Evolutionary conservation across 2,329 filamentous ascomycete genomes (phyloP).

Genomic region (Colletotrichum sp.): DNA sequence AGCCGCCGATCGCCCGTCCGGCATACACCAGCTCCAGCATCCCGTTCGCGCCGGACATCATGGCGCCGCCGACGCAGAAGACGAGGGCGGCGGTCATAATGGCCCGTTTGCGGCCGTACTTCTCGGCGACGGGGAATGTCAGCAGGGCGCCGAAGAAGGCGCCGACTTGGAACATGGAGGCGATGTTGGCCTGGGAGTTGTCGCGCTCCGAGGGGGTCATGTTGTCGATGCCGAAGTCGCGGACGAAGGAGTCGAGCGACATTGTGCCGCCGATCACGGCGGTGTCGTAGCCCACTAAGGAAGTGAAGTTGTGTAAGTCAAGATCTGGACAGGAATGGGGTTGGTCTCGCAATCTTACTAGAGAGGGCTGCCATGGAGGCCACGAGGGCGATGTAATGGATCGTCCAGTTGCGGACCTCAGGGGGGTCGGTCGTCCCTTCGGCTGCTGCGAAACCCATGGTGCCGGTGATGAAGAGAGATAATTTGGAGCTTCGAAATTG

Average conservation of each 20-base stretch:
- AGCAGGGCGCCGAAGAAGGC: constrained; percentile 59
- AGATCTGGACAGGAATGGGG: neutral
- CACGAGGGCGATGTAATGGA: constrained; percentile 35
- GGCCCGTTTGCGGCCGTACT: constrained; percentile 56
- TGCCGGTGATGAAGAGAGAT: neutral
- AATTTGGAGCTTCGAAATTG: neutral
- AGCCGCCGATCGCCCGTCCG: constrained; percentile 56
- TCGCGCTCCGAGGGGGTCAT: constrained; percentile 10
- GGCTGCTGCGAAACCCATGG: constrained; percentile 22
- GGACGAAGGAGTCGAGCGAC: constrained; percentile 25
- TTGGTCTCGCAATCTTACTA: constrained; percentile 24
- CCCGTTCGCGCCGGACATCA: constrained; percentile 33
- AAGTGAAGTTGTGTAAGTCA: neutral
- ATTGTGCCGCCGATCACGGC: constrained; percentile 30
- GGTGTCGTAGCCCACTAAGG: constrained; percentile 21
- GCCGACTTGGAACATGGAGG: constrained; percentile 58
- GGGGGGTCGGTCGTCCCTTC: constrained; percentile 41
- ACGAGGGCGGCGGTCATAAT: constrained; percentile 56
- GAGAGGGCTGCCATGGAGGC: constrained; percentile 37
- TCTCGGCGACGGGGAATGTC: constrained; percentile 60
- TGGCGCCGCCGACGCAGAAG: constrained; percentile 52
- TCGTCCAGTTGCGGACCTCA: constrained; percentile 37
- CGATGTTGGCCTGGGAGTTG: constrained; percentile 32
- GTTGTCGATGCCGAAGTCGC: constrained; percentile 20
- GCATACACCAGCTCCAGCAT: constrained; percentile 60